Base-by-base conservation (phyloP, 768 basidiomycete genomes). In the Psilocybe tampanensis region DNA sequence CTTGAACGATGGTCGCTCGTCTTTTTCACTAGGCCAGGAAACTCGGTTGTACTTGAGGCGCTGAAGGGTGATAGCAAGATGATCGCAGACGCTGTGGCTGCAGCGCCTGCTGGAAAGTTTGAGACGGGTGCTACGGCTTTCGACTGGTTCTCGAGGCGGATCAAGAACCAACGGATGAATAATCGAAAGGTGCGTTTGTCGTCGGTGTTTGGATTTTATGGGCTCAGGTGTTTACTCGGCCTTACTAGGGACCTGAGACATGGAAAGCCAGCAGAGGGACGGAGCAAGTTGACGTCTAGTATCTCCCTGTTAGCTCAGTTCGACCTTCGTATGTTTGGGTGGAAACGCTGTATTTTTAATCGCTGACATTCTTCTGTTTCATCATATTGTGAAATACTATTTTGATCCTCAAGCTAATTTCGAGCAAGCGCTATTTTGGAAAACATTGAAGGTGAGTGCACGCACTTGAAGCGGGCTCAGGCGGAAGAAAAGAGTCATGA, bases 1-100 rank as follows among this genome's bases (percentile, higher is more conserved):
- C 67, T 75, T 26, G 81, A 81, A 32, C 77, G 88, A 8, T 89
- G 84, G 81, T 90, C 88, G 4, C 70, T 89, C 11, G 87, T 86
- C 0, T 90, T 81, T 70, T 89, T 90, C 71, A 84, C 80, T 0
- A 76, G 89, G 19, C 87, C 87, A 0, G 82, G 80, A 7, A 79
- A 86, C 64, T 74, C 75, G 1, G 71, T 79, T 34, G 55, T 76
- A 1, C 79, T 89, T 8, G 77, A 75, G 8, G 79, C 86, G 2
- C 70, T 88, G 5, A 69, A 74, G 0, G 77, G 84, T 24, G 74
- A 81, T 7, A 88, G 86, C 54, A 61, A 73, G 0, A 54, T 80
- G 2, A 79, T 89, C 15, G 80, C 82, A 0, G 70, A 66, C 52
- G 84, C 58, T 67, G 85, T 57, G 45, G 62, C 62, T 8, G 64